These are phyloP conservation scores for Wickerhamomyces sydowiorum DNA, from an alignment of 805 yeast genomes.

Conservation along the genomic window DNA sequence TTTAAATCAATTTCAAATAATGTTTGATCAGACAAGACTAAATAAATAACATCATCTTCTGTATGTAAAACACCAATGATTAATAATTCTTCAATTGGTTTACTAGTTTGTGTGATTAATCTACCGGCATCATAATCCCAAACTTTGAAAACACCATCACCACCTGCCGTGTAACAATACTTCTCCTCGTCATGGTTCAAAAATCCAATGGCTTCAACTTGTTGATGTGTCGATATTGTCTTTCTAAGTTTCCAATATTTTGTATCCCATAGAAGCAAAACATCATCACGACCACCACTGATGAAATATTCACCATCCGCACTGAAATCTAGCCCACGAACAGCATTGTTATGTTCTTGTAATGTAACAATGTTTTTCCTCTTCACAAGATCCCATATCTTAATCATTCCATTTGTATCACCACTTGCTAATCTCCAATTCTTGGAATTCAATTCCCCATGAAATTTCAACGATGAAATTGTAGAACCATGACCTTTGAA, in stretches of 20 bases:
- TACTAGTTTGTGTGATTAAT: conserved; percentile 31
- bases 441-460: conserved; percentile 63
- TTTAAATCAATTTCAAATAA: conserved; percentile 43
- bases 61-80: conserved; percentile 52
- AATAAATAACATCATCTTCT: conserved; percentile 31
- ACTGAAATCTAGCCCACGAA: conserved; percentile 73
- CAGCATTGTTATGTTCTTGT: conserved; percentile 77
- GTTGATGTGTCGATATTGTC: conserved; percentile 70
- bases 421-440: conserved; percentile 80
- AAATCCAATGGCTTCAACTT: conserved; percentile 68
- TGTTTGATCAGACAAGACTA: conserved; percentile 83
- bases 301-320: conserved; percentile 49
- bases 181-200: conserved; percentile 64
- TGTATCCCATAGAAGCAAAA: conserved; percentile 55
- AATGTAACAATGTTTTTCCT: conserved; percentile 61
- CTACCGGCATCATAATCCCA: conserved; percentile 62
- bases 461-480: conserved; percentile 67
- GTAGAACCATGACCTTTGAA: conserved; percentile 93
- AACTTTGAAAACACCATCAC: conserved; percentile 58
- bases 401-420: conserved; percentile 48
- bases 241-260: conserved; percentile 49
- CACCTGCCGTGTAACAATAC: conserved; percentile 68
- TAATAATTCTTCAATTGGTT: conserved; percentile 69
- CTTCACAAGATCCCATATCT: conserved; percentile 62
- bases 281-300: conserved; percentile 87